Percentiles rank a stretch among this genome's conserved stretches.
Evolutionary conservation across 23 red algal genomes (phyloP).

Genomic region (Gracilariopsis chorda): DNA sequence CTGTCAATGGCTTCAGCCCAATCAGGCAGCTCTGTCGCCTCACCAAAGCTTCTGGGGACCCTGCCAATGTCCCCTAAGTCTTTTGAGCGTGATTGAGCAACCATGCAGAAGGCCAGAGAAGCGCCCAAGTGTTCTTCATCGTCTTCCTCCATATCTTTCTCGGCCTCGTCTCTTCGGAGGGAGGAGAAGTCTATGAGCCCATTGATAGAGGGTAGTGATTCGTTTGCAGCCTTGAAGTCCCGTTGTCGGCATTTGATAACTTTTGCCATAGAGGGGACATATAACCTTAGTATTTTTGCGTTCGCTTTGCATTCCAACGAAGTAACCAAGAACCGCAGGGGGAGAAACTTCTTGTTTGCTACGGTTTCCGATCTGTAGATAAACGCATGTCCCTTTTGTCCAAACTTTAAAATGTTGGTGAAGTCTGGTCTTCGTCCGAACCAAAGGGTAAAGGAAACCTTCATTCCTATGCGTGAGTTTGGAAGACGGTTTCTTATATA

Average conservation of each 20-base stretch:
- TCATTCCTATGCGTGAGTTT: not conserved
- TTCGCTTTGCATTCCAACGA: not conserved
- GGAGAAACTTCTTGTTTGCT: not conserved
- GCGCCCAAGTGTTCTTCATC: not conserved
- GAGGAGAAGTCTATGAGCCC: slow-evolving; percentile 6
- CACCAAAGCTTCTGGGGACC: not conserved
- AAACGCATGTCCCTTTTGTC: not conserved
- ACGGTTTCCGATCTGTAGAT: not conserved
- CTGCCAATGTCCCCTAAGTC: not conserved
- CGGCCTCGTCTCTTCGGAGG: not conserved
- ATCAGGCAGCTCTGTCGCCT: not conserved
- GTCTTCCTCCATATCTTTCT: not conserved
- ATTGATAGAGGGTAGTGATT: not conserved
- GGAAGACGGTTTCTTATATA: not conserved
- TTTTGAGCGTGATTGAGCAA: not conserved
- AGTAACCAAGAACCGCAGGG: not conserved
- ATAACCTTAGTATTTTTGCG: not conserved
- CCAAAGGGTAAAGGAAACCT: not conserved
- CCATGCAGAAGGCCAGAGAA: not conserved
- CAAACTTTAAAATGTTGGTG: not conserved
- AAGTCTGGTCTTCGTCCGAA: not conserved
- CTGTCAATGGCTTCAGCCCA: slow-evolving; percentile 38
- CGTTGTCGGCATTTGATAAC: not conserved
- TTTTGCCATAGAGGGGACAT: not conserved
- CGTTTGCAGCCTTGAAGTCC: slow-evolving; percentile 11